Percentiles rank a stretch among this genome's conserved stretches.
These are phyloP conservation scores for Blakeslea trispora DNA, from an alignment of 371 early-diverging fungal genomes.

Conservation along the genomic window DNA sequence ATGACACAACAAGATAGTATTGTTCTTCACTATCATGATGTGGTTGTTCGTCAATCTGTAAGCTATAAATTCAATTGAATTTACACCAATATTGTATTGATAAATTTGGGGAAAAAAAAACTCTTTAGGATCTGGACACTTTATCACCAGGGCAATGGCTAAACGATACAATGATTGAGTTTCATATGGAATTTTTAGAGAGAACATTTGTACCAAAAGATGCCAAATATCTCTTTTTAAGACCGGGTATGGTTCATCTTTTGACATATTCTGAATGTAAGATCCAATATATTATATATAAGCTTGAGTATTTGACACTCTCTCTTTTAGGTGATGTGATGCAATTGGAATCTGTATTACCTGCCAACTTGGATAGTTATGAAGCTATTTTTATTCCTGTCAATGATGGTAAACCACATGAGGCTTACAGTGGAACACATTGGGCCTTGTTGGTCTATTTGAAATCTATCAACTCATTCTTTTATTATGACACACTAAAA, in stretches of 20 bases:
- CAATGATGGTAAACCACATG: constrained; percentile 45
- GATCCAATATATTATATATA: not conserved
- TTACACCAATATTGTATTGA: not conserved
- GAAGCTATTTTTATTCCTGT: constrained; percentile 47
- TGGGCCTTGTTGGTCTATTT: constrained; percentile 53
- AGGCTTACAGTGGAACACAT: constrained; percentile 50
- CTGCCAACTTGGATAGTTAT: constrained; percentile 29
- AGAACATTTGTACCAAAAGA: constrained; percentile 30
- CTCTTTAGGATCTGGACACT: constrained; percentile 49
- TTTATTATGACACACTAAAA: constrained; percentile 51
- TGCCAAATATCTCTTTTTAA: constrained; percentile 31
- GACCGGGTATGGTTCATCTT: constrained; percentile 44
- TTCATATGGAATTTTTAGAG: constrained; percentile 57
- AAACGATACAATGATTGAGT: constrained; percentile 60
- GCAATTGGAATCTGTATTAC: constrained; percentile 34
- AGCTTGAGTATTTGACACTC: not conserved
- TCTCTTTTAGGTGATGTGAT: constrained; percentile 23
- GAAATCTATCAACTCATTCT: constrained; percentile 32
- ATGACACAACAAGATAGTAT: constrained; percentile 15
- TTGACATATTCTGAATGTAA: constrained; percentile 41
- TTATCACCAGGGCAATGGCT: constrained; percentile 54
- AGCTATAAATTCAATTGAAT: constrained; percentile 10
- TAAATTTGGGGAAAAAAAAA: no score
- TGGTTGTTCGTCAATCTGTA: constrained; percentile 39
- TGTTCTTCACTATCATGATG: constrained; percentile 45